A percentile compares a stretch with the other conserved stretches of the same genome.
phyloP scores from a whole-genome alignment of 495 filamentous ascomycete genomes.

The Filosporella fistucella region DNA sequence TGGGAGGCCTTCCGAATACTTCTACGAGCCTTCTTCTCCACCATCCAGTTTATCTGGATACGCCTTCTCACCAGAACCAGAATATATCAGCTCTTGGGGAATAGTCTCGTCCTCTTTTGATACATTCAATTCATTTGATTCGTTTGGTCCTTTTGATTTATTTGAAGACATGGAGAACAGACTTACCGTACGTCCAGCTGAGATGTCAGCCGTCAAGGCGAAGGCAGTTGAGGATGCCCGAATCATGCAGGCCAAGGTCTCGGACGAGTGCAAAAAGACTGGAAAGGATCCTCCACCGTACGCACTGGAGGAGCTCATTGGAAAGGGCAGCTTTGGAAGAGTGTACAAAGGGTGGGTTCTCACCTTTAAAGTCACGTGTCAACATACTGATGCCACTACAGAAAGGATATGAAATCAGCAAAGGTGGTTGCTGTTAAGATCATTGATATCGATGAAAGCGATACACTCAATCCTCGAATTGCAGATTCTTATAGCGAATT shows the following conservation, averaged over 20 bases:
- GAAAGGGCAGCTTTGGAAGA: constrained; percentile 91
- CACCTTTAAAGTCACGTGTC: constrained; percentile 1
- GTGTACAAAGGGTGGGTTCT: constrained; percentile 77
- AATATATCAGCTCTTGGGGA: too few relatives aligned
- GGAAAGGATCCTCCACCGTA: constrained; percentile 53
- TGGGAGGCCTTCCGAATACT: too few relatives aligned
- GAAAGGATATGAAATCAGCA: constrained; percentile 49
- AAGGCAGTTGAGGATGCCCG: constrained; percentile 48
- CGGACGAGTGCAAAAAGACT: constrained; percentile 41
- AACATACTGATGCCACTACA: constrained; percentile 21
- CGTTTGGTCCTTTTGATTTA: too few relatives aligned
- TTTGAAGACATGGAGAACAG: constrained; percentile 2
- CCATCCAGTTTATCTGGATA: too few relatives aligned
- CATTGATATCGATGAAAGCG: constrained; percentile 86
- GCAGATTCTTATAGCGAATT: constrained; percentile 79
- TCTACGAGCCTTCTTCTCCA: too few relatives aligned
- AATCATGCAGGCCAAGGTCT: constrained; percentile 45
- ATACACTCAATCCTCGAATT: constrained; percentile 68
- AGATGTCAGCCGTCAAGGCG: constrained; percentile 9
- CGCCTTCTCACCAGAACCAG: too few relatives aligned
- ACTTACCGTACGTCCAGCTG: neutral
- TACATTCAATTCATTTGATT: too few relatives aligned
- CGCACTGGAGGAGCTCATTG: constrained; percentile 82
- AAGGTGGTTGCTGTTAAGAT: constrained; percentile 88
- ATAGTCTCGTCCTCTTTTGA: too few relatives aligned